Evolutionary conservation across 352 stramenopile species (phyloP), one percentile per base, ranked within the genome.

Genomic region (Phytophthora aleatoria): DNA sequence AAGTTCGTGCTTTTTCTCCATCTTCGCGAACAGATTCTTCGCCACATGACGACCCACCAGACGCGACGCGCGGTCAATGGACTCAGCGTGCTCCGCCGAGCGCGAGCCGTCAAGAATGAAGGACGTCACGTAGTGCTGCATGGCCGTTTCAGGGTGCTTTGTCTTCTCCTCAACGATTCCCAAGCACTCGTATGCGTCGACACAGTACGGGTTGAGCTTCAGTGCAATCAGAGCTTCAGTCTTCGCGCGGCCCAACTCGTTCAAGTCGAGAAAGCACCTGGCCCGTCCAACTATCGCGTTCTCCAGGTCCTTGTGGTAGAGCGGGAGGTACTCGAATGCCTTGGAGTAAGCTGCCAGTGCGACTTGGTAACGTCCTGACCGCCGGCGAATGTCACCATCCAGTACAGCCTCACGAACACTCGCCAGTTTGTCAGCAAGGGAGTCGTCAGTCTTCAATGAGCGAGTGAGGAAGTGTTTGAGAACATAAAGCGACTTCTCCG

Each of bases 101-200:
- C 85, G 82, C 2, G 87, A 95, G 7, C 85, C 85, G 42, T 93
- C 83, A 13, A 95, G 49, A 49, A 95, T 91, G 57, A 95, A 95
- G 5, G 83, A 77, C 2, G 85, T 88, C 42, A 95, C 83, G 36
- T 84, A 92, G 47, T 94, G 76, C 67, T 95, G 87, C 84, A 95
- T 90, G 6, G 87, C 82, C n/a, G 71, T 59, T 57, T 91, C 70
- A 2, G 77, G 68, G 9, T 77, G 64, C 0, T 63, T 60, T 5
- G 62, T 67, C 53, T 89, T 83, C 39, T 92, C 83, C 44, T 89
- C 74, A 31, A 91, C 76, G 30, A 69, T 76, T 28, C 79, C 85
- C n/a, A 92, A 56, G 61, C 81, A 89, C 48, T 81, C 72, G 70
- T 94, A 94, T 38, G 79, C 85, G 3, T 74, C 83, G 35, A 78